Evolutionary conservation across 352 stramenopile genomes (phyloP).

Genomic region (Globisporangium yorkense): DNA sequence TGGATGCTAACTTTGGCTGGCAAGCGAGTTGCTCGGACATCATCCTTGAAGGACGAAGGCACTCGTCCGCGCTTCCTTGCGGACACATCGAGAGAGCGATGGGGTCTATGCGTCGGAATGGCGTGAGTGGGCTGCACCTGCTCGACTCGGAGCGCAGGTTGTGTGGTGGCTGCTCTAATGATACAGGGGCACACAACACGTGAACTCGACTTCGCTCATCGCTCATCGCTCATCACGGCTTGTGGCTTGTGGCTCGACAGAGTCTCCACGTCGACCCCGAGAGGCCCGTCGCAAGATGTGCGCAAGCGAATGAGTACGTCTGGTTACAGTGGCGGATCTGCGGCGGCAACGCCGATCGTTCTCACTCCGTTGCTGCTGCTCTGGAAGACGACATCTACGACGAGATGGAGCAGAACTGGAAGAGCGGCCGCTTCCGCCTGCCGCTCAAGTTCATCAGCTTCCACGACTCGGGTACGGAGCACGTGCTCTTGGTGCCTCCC

Average conservation of each 20-base stretch:
- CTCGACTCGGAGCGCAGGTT: neutral
- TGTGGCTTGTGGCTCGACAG: constrained; percentile 2
- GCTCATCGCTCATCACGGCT: neutral
- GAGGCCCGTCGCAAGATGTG: constrained; percentile 27
- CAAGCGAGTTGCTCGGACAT: no score
- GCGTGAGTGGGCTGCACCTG: neutral
- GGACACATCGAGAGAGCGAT: neutral
- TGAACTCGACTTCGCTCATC: neutral
- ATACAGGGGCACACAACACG: neutral
- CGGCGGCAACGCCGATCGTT: neutral
- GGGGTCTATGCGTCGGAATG: neutral
- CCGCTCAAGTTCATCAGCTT: constrained; percentile 69
- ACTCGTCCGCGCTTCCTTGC: neutral
- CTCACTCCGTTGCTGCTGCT: neutral
- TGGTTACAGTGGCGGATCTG: neutral
- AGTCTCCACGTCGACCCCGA: constrained; percentile 1
- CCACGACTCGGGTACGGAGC: constrained; percentile 36
- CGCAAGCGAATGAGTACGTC: constrained; percentile 38
- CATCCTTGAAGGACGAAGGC: no score
- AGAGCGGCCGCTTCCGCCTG: constrained; percentile 40
- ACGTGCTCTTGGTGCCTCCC: neutral
- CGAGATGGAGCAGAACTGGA: constrained; percentile 55
- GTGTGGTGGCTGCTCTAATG: neutral
- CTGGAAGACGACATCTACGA: constrained; percentile 51
- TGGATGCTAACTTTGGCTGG: no score